These are phyloP conservation scores for Acer negundo DNA, from an alignment of 345 rosid species.

Conservation along the genomic window DNA sequence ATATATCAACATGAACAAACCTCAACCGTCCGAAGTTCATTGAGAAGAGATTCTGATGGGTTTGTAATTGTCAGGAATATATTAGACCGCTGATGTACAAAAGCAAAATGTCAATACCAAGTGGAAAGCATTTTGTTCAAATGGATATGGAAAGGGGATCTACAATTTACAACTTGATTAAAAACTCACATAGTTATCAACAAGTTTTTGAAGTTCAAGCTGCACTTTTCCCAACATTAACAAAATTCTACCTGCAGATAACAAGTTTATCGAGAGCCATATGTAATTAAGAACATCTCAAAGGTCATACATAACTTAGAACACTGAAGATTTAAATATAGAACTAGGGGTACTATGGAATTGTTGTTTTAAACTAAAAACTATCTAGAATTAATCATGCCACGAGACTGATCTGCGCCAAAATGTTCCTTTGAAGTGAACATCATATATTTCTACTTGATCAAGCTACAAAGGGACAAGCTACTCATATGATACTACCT, in stretches of 20 bases:
- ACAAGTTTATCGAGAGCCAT: neutral
- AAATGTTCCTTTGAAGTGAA: neutral
- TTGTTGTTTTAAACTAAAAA: neutral
- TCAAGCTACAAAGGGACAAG: neutral
- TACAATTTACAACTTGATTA: constrained; percentile 10
- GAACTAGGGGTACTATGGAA: neutral
- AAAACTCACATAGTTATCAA: constrained; percentile 87
- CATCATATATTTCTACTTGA: constrained; percentile 3
- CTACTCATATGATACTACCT: neutral
- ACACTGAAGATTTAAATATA: neutral
- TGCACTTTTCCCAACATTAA: constrained; percentile 81
- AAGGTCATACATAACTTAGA: neutral
- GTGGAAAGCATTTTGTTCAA: neutral
- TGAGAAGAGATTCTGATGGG: constrained; percentile 93
- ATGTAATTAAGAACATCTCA: neutral
- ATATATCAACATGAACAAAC: constrained; percentile 44
- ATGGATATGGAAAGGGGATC: constrained; percentile 6
- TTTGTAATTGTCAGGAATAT: constrained; percentile 74
- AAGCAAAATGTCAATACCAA: constrained; percentile 15
- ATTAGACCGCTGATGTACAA: constrained; percentile 73
- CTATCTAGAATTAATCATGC: neutral
- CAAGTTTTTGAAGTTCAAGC: constrained; percentile 81
- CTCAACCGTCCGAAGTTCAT: constrained; percentile 95
- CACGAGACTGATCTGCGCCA: neutral
- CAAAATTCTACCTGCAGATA: constrained; percentile 65